A percentile compares a stretch with the other conserved stretches of the same genome.
phyloP scores from a whole-genome alignment of 2,329 filamentous ascomycete genomes.

The Pseudocercospora cruenta region DNA sequence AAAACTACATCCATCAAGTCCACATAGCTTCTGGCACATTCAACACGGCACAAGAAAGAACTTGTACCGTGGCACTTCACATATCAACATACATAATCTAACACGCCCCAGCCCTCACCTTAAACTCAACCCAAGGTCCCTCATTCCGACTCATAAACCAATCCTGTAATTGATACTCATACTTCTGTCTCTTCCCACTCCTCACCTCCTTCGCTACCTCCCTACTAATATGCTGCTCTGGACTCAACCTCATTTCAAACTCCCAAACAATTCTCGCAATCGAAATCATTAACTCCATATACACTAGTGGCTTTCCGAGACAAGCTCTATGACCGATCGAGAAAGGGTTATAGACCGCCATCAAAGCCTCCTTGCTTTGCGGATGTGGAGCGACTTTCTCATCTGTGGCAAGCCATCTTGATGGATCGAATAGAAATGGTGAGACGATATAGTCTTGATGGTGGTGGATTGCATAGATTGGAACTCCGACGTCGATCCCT shows the following conservation, averaged over 20 bases:
- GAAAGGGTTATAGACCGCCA: slow-evolving; percentile 75
- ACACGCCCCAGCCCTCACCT: slow-evolving; percentile 18
- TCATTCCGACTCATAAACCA: slow-evolving; percentile 75
- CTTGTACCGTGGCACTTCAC: neutral
- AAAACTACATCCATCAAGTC: no score
- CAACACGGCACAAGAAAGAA: no score
- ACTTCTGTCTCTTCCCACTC: slow-evolving; percentile 60
- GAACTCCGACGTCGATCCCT: slow-evolving; percentile 41
- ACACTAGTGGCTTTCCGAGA: slow-evolving; percentile 62
- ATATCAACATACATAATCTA: neutral
- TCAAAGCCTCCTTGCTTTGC: slow-evolving; percentile 34
- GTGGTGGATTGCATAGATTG: slow-evolving; percentile 43
- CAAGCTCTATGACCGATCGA: slow-evolving; percentile 71
- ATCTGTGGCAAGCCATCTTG: slow-evolving; percentile 31
- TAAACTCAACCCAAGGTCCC: slow-evolving; percentile 67
- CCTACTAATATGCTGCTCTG: slow-evolving; percentile 55
- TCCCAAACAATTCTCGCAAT: slow-evolving; percentile 32
- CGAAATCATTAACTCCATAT: slow-evolving; percentile 32
- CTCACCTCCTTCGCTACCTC: slow-evolving; percentile 50
- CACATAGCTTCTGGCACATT: no score
- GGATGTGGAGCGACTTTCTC: slow-evolving; percentile 12
- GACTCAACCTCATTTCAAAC: slow-evolving; percentile 32
- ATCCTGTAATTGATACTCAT: slow-evolving; percentile 72
- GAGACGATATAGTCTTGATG: slow-evolving; percentile 36
- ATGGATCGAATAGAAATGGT: slow-evolving; percentile 35